Base-by-base conservation (phyloP, 176 grass and related monocot species). In the Guadua angustifolia region DNA sequence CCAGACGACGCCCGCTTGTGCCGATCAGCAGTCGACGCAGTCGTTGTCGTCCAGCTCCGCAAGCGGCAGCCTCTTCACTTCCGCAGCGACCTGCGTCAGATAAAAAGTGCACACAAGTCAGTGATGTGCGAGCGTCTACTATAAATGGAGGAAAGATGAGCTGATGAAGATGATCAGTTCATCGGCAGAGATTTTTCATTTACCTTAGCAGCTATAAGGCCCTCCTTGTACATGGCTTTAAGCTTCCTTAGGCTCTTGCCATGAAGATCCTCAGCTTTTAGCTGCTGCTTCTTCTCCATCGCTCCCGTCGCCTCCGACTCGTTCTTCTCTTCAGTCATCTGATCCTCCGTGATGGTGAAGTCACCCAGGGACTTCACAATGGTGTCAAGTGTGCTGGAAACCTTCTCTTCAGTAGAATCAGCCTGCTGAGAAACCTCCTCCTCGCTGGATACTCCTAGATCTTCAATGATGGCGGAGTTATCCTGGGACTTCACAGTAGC, bases 181-280 rank as follows among this genome's bases (percentile, higher is more conserved):
- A 44, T 36, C 11, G 67, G n/a, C 4, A n/a, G 32, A 77, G 42
- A 16, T 26, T 33, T 40, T 5, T 5, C 18, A 53, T 42, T 59
- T 91, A 93, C 86, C 89, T 90, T 91, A 19, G 62, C 9, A 74
- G 78, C 51, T 35, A 61, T 74, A 24, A 89, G 73, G 26, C 4
- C 14, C 3, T 88, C 82, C 87, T 86, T 97, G 29, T 66, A 83
- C 6, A 70, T 33, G 17, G 53, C 38, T 56, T 55, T 86, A 42
- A 97, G 91, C 89, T 90, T 88, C 70, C 91, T 92, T n/a, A 94
- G 25, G 82, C 91, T 97, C 89, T 71, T 83, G 25, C 4, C 18
- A 0, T 24, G 1, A 66, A 65, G 43, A 10, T 77, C 66, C 38
- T 29, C 61, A 4, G 19, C 16, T 42, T 74, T 73, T 17, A 36